Evolutionary conservation across 495 filamentous ascomycete species (phyloP), one percentile per base, ranked within the genome.

Genomic region (Penicillium ochrochloron): DNA sequence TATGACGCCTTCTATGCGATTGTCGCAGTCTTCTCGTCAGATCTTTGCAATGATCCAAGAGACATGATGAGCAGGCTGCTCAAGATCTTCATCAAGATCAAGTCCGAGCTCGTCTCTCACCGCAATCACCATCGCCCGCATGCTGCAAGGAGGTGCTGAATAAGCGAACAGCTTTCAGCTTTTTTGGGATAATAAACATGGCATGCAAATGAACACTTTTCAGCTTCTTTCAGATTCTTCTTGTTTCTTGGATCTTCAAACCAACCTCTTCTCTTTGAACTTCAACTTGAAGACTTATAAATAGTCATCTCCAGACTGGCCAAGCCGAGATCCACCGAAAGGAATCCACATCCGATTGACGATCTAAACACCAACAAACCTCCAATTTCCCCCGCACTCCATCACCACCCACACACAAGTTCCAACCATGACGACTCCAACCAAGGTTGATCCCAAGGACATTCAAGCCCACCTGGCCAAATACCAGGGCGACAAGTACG

Each of bases 401-500:
- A 29, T 9, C 56, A 41, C 21, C 37, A 23, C 53, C 58, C 29
- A 33, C 10, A 21, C n/a, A 27, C 51, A 33, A 27, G 25, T 27
- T 27, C 25, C 25, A 4, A 67, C 57, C 46, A 75, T 76, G 70
- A 65, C 65, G 34, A 55, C 42, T 39, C 64, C 70, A 57, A 63
- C 64, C 64, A 62, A 64, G n/a, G 61, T 71, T 53, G 52, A 70
- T n/a, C 56, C 57, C 37, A 69, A 73, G 57, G 67, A 68, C 34
- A 42, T 73, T 25, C 73, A 76, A 52, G 66, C 63, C 50, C 61
- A 70, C 15, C 64, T 75, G 46, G 71, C 75, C 67, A 68, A 71
- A 35, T 75, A 69, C 65, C 52, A 72, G 54, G 73, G 68, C 29
- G 70, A 74, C 41, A 69, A 57, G 5, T 78, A 80, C 41, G 61